Evolutionary conservation across 2,329 filamentous ascomycete genomes (phyloP), one percentile per base, ranked within the genome.

Genomic region (Cordyceps javanica): DNA sequence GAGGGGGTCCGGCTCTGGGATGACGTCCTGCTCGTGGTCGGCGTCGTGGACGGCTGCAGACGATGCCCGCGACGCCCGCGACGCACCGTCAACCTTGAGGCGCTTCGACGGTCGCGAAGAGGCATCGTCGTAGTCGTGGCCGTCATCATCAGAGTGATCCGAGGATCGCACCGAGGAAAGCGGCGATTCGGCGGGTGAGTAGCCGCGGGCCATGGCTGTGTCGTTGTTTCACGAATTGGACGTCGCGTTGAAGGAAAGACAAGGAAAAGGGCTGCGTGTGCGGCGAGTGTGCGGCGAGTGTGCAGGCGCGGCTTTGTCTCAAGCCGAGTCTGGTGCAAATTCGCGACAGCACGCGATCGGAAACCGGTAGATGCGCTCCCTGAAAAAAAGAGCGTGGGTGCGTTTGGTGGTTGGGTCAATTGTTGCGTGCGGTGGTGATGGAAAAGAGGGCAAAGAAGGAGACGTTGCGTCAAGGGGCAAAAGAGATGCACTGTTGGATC

Each of bases 1-100:
- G 44, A 83, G 74, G 64, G 81, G 71, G 70, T 85, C 72, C 60
- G 80, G 71, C 53, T 79, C 74, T 13, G 74, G 74, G 3, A 76
- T 21, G 4, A 76, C 28, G 8, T 59, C 57, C 9, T 74, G 68
- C 45, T 81, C 78, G 50, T 71, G 71, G 56, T 78, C 76, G 26
- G 68, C 71, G 23, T 74, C 73, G 30, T 68, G 70, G 49, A 75
- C 68, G 11, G 73, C 68, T 16, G 76, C 75, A 0, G 77, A 76
- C 11, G 77, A 77, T 8, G 76, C 73, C 25, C 72, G 75, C 28
- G 77, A 79, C 10, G 76, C 73, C 25, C 72, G 75, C 25, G 77
- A 79, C 26, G 72, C 73, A 57, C 69, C 72, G 50, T 73, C 74
- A 19, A 76, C 62, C 64, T 78, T 77, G 59, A 77, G 72, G 41